A percentile compares a stretch with the other conserved stretches of the same genome.
Conservation (phyloP, 1,139 yeast genomes). For the Yamadazyma conglobata region DNA sequence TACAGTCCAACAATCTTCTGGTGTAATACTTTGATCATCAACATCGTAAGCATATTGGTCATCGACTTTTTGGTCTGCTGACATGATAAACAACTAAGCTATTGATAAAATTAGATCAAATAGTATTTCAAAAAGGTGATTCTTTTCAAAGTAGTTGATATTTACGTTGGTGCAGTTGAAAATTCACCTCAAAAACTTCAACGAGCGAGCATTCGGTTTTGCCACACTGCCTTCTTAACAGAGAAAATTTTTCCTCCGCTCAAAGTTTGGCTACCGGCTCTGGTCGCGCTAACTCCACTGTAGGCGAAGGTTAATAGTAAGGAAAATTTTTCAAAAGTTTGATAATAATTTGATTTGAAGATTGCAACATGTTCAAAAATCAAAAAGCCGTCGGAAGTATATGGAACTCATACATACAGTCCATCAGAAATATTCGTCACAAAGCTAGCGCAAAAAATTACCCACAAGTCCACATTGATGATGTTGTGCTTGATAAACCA, state of each 20-base stretch:
- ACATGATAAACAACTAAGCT: slow-evolving; percentile 9
- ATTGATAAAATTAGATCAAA: slow-evolving; percentile 1
- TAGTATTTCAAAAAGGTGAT: too few relatives aligned
- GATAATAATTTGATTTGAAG: slow-evolving; percentile 1
- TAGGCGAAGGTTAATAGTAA: too few relatives aligned
- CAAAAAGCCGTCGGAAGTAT: slow-evolving; percentile 1
- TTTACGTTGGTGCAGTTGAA: slow-evolving; percentile 4
- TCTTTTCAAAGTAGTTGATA: not conserved
- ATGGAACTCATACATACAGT: slow-evolving; percentile 5
- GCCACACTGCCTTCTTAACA: slow-evolving; percentile 5
- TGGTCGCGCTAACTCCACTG: too few relatives aligned
- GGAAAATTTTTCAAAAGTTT: slow-evolving; percentile 1
- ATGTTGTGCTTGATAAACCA: slow-evolving; percentile 38
- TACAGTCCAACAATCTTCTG: slow-evolving; percentile 99
- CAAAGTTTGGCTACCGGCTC: too few relatives aligned
- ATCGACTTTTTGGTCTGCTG: slow-evolving; percentile 17
- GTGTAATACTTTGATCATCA: slow-evolving; percentile 74
- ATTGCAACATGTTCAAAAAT: not conserved
- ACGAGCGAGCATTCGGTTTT: slow-evolving; percentile 7
- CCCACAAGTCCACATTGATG: slow-evolving; percentile 40
- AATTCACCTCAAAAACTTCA: slow-evolving; percentile 6
- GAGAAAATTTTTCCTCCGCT: slow-evolving; percentile 5
- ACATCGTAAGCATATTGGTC: slow-evolving; percentile 70
- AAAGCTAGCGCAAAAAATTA: slow-evolving; percentile 30
- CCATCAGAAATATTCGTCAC: slow-evolving; percentile 23